Evolutionary conservation across 164 flowering plant genomes (phyloP).

Genomic region (Dillenia turbinata): DNA sequence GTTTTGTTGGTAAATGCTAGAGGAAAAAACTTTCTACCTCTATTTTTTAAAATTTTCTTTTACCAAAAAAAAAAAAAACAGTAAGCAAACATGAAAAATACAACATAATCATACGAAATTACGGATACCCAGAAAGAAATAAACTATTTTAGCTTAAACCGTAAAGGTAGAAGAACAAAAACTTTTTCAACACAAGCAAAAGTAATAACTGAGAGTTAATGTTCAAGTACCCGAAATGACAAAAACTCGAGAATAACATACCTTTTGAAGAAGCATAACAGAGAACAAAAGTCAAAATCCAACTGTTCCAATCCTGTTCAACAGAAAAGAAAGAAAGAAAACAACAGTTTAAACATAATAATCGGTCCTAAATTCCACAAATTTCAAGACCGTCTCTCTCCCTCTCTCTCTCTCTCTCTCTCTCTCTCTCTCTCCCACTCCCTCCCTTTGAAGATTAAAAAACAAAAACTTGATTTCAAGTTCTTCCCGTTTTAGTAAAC

Average conservation of each 20-base stretch:
- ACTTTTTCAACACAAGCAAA: neutral
- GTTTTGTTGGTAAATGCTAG: neutral
- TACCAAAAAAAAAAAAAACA: neutral
- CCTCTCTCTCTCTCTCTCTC: no score
- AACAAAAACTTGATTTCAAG: neutral
- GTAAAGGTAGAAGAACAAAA: neutral
- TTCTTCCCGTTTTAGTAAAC: no score
- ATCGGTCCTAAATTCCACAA: no score
- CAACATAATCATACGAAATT: neutral
- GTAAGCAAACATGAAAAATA: neutral
- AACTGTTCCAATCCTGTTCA: no score
- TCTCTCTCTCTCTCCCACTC: no score
- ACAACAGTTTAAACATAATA: no score
- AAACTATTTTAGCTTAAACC: neutral
- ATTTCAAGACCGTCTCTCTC: no score
- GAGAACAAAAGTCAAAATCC: no score
- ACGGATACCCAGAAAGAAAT: neutral
- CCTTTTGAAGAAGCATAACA: slow-evolving; percentile 2
- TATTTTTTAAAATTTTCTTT: neutral
- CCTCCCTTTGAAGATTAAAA: neutral
- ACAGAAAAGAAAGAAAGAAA: no score
- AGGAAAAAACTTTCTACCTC: neutral
- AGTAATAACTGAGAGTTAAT: no score
- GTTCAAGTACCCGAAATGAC: no score
- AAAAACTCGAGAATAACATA: neutral